Conservation (phyloP, 2,329 filamentous ascomycete species). For the Penicillium expansum region DNA sequence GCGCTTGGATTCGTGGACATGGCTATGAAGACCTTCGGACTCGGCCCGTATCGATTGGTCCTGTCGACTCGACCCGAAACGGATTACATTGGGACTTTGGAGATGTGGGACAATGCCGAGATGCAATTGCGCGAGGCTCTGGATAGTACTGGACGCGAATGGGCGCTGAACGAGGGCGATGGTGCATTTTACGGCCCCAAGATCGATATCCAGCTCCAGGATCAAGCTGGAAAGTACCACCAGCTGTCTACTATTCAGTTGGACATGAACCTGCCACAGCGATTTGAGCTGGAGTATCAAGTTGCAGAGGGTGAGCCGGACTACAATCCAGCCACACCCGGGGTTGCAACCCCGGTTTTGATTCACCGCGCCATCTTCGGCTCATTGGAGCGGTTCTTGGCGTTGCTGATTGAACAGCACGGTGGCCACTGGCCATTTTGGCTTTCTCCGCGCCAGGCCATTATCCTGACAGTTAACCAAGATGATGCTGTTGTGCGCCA, state of each 20-base stretch:
- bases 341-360: constrained; percentile 69
- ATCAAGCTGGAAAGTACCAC: constrained; percentile 79
- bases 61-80: constrained; percentile 75
- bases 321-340: constrained; percentile 46
- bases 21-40: constrained; percentile 66
- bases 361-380: constrained; percentile 83
- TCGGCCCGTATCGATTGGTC: constrained; percentile 71
- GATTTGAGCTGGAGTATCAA: constrained; percentile 74
- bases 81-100: constrained; percentile 71
- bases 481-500: constrained; percentile 47
- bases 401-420: constrained; percentile 79
- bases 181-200: constrained; percentile 91
- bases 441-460: constrained; percentile 76
- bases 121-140: constrained; percentile 63
- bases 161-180: constrained; percentile 75
- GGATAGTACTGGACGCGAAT: constrained; percentile 62
- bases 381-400: constrained; percentile 80
- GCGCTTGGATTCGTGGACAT: constrained; percentile 72
- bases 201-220: constrained; percentile 79
- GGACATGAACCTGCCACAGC: constrained; percentile 82
- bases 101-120: constrained; percentile 69
- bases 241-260: constrained; percentile 87
- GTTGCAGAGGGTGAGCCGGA: constrained; percentile 46
- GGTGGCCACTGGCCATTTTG: constrained; percentile 81
- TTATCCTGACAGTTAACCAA: constrained; percentile 69